Evolutionary conservation across 805 yeast genomes (phyloP), one percentile per base, ranked within the genome.

Genomic region (Barnettozyma pratensis): DNA sequence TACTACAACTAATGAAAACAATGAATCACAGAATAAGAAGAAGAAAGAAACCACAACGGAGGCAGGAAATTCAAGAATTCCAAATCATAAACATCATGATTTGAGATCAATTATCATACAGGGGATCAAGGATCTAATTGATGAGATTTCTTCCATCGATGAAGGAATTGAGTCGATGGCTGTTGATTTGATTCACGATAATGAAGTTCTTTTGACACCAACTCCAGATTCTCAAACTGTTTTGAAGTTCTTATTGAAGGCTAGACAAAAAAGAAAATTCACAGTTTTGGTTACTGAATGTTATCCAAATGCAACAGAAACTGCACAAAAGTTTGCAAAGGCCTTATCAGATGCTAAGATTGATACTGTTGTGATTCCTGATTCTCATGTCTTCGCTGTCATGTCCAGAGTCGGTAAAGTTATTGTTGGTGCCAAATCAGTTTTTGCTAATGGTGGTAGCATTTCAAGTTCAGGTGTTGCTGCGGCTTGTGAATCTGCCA

Each of bases 401-500:
- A 94, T 94, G 98, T 87, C 97, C 37, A 75, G 97, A 55, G 98
- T 94, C 5, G 97, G 97, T 40, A 95, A 95, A 65, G 99, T 94
- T 31, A 81, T 94, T 50, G 79, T 95, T 46, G 97, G 98, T 37
- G 85, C 98, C 5, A 79, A 87, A 52, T 81, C 96, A 0, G 97
- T 94, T 5, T 86, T 94, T 64, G 96, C 96, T 46, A 94, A 94
- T 62, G 99, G 99, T 51, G 97, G 98, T 9, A 86, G 96, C 55
- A 79, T 89, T 43, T 81, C 96, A 3, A 80, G 85, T 28, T 81
- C 96, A 1, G 99, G 99, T 46, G 96, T 87, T 30, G 87, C 96
- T 30, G 78, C 90, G 43, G 97, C 90, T 9, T 91, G 95, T 56
- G 96, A 91, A 68, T 87, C 96, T 69, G 99, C 99, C 29, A 87